Evolutionary conservation across 176 grass and related monocot genomes (phyloP).

Genomic region (Cocos nucifera): DNA sequence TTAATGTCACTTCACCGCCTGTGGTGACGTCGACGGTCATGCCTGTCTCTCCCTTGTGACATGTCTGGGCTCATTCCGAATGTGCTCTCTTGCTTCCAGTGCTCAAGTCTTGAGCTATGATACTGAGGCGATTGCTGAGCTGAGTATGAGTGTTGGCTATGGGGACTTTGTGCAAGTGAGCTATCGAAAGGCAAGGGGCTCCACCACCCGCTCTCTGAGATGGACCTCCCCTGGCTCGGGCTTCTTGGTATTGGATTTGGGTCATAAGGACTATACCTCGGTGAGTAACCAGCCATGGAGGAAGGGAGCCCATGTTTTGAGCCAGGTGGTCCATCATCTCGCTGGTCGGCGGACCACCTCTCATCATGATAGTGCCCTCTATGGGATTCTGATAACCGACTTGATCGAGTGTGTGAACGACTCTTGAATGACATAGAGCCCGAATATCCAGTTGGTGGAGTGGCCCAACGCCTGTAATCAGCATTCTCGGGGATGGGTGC

Average conservation of each 20-base stretch:
- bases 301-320: slow-evolving; percentile 17
- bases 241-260: slow-evolving; percentile 10
- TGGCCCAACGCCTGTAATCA: slow-evolving; percentile 59
- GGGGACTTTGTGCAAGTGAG: slow-evolving; percentile 21
- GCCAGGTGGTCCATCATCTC: slow-evolving; percentile 25
- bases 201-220: slow-evolving; percentile 44
- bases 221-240: slow-evolving; percentile 33
- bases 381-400: slow-evolving; percentile 26
- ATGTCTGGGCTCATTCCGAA: slow-evolving; percentile 25
- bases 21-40: slow-evolving; percentile 30
- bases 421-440: slow-evolving; percentile 5
- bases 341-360: slow-evolving; percentile 22
- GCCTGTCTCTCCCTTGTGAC: slow-evolving; percentile 34
- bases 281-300: slow-evolving; percentile 20
- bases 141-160: slow-evolving; percentile 28
- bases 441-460: slow-evolving; percentile 14
- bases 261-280: slow-evolving; percentile 50
- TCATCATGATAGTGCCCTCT: slow-evolving; percentile 3
- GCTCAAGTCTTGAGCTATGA: slow-evolving; percentile 2
- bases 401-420: slow-evolving; percentile 10
- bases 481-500: slow-evolving; percentile 71
- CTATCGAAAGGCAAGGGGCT: slow-evolving; percentile 39
- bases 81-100: slow-evolving; percentile 12
- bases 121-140: slow-evolving; percentile 20
- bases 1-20: slow-evolving; percentile 29